Evolutionary conservation across 2,329 filamentous ascomycete species (phyloP).

Genomic region (Teratosphaeria pseudoeucalypti): DNA sequence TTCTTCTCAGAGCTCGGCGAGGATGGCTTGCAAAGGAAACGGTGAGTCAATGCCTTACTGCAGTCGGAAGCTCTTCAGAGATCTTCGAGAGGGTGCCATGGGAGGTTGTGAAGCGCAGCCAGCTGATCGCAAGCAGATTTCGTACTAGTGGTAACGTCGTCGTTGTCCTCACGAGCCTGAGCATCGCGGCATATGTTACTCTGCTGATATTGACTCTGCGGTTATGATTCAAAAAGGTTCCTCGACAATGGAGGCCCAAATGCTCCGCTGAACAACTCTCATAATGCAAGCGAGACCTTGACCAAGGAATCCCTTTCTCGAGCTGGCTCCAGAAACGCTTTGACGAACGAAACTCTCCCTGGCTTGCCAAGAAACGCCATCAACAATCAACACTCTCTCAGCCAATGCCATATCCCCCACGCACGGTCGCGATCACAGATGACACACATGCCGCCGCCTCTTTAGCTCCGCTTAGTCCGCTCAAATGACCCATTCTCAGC

Average conservation of each 20-base stretch:
- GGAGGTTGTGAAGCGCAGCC: background rate
- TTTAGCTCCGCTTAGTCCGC: background rate
- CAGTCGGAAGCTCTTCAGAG: background rate
- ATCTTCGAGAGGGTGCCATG: background rate
- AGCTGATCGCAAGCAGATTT: slow-evolving; percentile 39
- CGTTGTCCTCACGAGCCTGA: slow-evolving; percentile 50
- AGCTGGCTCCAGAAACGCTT: no score
- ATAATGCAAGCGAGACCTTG: no score
- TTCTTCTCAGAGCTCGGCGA: slow-evolving; percentile 65
- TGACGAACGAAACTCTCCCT: no score
- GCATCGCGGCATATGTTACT: slow-evolving; percentile 50
- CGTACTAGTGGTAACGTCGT: slow-evolving; percentile 58
- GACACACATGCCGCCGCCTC: background rate
- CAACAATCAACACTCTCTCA: background rate
- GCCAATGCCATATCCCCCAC: background rate
- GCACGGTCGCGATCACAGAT: background rate
- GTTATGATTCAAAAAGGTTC: slow-evolving; percentile 21
- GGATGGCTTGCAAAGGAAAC: slow-evolving; percentile 49
- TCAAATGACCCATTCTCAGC: background rate
- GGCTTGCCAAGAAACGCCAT: no score
- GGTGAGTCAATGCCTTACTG: slow-evolving; percentile 7
- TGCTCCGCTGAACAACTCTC: background rate
- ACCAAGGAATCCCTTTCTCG: no score
- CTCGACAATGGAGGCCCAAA: background rate
- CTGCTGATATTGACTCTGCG: slow-evolving; percentile 50